Conservation (phyloP, 768 basidiomycete genomes). For the Kwoniella pini region DNA sequence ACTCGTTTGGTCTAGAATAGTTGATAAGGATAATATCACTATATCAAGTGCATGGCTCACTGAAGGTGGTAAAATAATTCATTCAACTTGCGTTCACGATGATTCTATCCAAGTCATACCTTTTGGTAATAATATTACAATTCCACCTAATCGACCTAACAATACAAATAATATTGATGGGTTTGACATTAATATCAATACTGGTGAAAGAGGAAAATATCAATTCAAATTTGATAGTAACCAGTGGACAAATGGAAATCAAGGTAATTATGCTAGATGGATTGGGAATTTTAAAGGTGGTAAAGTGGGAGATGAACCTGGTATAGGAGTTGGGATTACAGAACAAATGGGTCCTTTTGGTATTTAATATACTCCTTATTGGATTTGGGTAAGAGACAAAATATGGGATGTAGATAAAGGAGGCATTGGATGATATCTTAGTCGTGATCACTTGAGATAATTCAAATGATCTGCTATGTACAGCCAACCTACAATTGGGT, state of each 20-base stretch:
- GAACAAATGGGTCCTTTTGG: slow-evolving; percentile 16
- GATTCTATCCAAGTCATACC: neutral
- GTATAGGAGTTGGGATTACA: neutral
- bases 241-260: neutral
- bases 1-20: slow-evolving; percentile 9
- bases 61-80: neutral
- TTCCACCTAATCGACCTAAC: slow-evolving; percentile 7
- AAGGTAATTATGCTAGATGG: slow-evolving; percentile 12
- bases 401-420: too few relatives aligned
- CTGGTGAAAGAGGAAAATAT: neutral
- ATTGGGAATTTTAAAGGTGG: slow-evolving; percentile 11
- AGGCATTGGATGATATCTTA: too few relatives aligned
- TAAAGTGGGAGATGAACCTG: neutral
- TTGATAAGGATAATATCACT: neutral
- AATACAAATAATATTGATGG: slow-evolving; percentile 5
- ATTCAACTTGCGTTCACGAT: neutral
- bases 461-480: too few relatives aligned
- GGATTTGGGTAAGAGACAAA: too few relatives aligned
- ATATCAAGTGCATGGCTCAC: slow-evolving; percentile 7
- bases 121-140: slow-evolving; percentile 4
- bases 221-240: slow-evolving; percentile 8
- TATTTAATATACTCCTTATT: neutral
- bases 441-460: too few relatives aligned
- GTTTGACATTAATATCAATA: slow-evolving; percentile 5
- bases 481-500: too few relatives aligned